These are phyloP conservation scores for Triticum turgidum DNA, from an alignment of 176 grass and related monocot genomes.

Conservation along the genomic window DNA sequence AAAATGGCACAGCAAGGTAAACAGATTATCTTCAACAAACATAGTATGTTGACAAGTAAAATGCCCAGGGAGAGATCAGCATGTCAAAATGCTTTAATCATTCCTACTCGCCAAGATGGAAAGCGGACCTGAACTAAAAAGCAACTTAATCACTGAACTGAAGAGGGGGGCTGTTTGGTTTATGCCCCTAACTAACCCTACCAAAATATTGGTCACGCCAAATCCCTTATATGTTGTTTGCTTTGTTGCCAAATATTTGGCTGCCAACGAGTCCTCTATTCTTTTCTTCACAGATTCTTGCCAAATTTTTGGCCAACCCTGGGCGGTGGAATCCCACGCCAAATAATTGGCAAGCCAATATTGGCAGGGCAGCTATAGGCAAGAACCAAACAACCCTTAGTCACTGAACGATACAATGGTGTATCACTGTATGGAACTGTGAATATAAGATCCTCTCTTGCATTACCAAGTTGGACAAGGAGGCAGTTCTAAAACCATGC, in stretches of 20 bases:
- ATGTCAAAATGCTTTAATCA: not conserved
- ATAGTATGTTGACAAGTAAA: not conserved
- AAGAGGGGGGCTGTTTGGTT: too few relatives aligned
- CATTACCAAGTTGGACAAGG: not conserved
- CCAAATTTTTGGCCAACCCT: too few relatives aligned
- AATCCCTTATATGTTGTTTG: too few relatives aligned
- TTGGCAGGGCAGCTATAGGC: too few relatives aligned
- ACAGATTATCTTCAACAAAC: not conserved
- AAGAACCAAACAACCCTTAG: too few relatives aligned
- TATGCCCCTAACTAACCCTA: too few relatives aligned
- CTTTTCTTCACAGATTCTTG: too few relatives aligned
- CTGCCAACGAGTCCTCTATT: too few relatives aligned
- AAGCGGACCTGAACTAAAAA: not conserved
- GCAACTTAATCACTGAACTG: not conserved
- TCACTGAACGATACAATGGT: not conserved
- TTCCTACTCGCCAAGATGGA: not conserved
- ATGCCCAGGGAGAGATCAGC: not conserved
- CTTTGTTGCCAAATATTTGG: too few relatives aligned
- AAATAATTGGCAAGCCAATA: too few relatives aligned
- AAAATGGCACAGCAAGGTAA: conserved; percentile 9
- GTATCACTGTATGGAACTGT: not conserved
- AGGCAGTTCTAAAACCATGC: not conserved
- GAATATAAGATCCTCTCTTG: not conserved
- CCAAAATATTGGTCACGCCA: too few relatives aligned
- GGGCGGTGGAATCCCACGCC: too few relatives aligned